Evolutionary conservation across 2,329 filamentous ascomycete genomes (phyloP).

Genomic region (Hymenoscyphus linearis): DNA sequence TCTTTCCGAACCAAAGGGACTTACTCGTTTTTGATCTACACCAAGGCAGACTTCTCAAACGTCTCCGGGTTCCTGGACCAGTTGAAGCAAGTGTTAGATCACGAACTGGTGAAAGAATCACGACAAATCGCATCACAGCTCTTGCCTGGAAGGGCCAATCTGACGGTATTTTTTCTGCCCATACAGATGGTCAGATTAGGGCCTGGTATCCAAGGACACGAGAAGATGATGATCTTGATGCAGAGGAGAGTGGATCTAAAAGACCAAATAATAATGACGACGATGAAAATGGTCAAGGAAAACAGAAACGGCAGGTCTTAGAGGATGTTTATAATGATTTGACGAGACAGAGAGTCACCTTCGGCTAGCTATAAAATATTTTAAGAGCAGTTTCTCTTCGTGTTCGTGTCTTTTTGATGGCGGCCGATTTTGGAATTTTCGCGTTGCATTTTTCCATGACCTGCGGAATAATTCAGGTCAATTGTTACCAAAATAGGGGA

Average conservation of each 20-base stretch:
- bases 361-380: conserved; percentile 32
- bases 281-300: conserved; percentile 44
- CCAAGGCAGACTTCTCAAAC: conserved; percentile 66
- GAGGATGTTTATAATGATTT: conserved; percentile 76
- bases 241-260: conserved; percentile 30
- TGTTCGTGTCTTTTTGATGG: no score
- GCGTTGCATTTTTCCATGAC: neutral
- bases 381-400: neutral
- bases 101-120: conserved; percentile 49
- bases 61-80: conserved; percentile 61
- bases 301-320: conserved; percentile 70
- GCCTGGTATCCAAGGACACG: conserved; percentile 64
- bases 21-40: conserved; percentile 76
- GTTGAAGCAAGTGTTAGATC: conserved; percentile 41
- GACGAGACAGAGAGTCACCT: conserved; percentile 66
- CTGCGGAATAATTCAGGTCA: neutral
- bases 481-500: neutral
- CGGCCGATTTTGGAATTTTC: no score
- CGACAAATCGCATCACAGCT: conserved; percentile 64
- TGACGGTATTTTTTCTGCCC: conserved; percentile 73
- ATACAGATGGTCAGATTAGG: conserved; percentile 78
- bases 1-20: conserved; percentile 78
- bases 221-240: conserved; percentile 43
- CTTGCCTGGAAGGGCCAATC: conserved; percentile 66
- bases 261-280: conserved; percentile 36